phyloP scores from a whole-genome alignment of 2,329 filamentous ascomycete genomes.

The Diaporthe vaccinii region DNA sequence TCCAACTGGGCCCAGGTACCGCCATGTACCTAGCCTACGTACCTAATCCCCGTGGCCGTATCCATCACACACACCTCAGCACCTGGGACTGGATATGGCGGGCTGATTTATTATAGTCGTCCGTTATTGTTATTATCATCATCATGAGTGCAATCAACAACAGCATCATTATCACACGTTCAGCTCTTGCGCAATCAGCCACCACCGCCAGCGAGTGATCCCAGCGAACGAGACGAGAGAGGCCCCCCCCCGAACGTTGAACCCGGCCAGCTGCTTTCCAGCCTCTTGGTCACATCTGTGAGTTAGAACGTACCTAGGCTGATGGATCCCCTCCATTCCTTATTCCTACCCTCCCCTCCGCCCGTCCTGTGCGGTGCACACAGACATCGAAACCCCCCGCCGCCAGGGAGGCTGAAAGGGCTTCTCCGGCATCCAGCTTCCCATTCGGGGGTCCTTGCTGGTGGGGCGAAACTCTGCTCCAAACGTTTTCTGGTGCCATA shows the following conservation, averaged over 20 bases:
- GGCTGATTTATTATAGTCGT: conserved; percentile 1
- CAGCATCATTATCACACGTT: background rate
- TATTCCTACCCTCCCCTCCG: conserved; percentile 10
- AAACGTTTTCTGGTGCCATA: conserved; percentile 4
- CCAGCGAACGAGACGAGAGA: background rate
- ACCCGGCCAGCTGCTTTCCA: background rate
- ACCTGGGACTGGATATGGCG: background rate
- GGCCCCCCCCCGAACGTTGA: background rate
- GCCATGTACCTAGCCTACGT: background rate
- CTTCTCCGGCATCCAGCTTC: conserved; percentile 16
- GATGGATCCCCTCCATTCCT: conserved; percentile 16
- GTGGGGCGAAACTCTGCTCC: conserved; percentile 8
- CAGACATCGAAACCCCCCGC: conserved; percentile 4
- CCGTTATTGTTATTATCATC: background rate
- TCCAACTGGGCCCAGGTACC: background rate
- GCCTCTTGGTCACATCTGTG: background rate
- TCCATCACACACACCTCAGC: background rate
- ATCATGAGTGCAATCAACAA: conserved; percentile 4
- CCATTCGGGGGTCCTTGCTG: background rate
- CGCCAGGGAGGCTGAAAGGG: background rate
- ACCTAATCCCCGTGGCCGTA: background rate
- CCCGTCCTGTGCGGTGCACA: background rate
- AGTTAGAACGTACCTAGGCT: background rate
- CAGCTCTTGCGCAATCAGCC: background rate
- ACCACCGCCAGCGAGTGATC: background rate